Evolutionary conservation across 352 stramenopile genomes (phyloP), one percentile per base, ranked within the genome.

Genomic region (Phytophthora constricta): DNA sequence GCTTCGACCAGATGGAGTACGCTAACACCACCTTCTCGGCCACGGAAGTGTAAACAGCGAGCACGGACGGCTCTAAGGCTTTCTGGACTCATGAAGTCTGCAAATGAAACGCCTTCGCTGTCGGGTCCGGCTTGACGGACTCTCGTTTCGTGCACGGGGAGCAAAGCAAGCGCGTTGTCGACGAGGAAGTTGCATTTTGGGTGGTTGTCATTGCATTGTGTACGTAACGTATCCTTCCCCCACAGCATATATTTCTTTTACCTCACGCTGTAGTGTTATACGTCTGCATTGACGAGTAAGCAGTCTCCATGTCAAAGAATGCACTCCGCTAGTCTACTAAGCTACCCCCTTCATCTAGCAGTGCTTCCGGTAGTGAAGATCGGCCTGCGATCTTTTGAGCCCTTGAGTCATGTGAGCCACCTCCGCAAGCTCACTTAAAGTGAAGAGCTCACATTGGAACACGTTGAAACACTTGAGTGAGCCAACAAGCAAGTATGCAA

Each of bases 1-100:
- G 84, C 62, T 94, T 94, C 58, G 86, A 94, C 76, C 82, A 84
- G 71, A 90, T 94, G 47, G 85, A 65, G 50, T 92, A 94, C 63
- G 73, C 80, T 31, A 83, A 59, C 64, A 85, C 86, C 31, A 47
- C 41, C 4, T 94, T 91, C 73, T 91, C 86, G 31, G 79, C 84
- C 25, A 89, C 78, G 26, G 80, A 90, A 58, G 76, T 90, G 46
- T 90, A 82, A 75, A 42, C 16, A 22, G 64, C 54, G 20, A 14
- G n/a, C n/a, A 63, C 42, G 23, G 33, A 46, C 41, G 43, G 13
- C 19, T 7, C 1, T 17, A 39, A 13, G 22, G 5, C 45, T 17
- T 31, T 28, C 20, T 50, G 23, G 45, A 52, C 39, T 26, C 13
- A 53, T 53, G 49, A 20, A 39, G 27, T 57, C 39, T 45, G 33